These are phyloP conservation scores for Bruguiera gymnorhiza DNA, from an alignment of 345 rosid genomes.

Conservation along the genomic window DNA sequence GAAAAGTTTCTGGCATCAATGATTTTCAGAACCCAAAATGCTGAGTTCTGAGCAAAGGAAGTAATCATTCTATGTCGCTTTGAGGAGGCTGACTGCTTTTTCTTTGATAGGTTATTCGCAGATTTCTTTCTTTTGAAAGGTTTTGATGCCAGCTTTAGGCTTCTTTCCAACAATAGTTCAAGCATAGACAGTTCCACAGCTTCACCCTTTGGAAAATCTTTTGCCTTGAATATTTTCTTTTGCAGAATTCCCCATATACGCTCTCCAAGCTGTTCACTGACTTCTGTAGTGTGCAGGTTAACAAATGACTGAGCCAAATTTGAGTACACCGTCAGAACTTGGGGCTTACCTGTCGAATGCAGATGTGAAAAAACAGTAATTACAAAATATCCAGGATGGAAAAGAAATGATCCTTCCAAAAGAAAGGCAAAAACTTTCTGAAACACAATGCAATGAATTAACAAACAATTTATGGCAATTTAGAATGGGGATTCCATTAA, in stretches of 20 bases:
- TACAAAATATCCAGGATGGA: not conserved
- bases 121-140: constrained; percentile 85
- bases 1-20: constrained; percentile 57
- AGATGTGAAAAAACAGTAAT: constrained; percentile 4
- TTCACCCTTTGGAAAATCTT: constrained; percentile 65
- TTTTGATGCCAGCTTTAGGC: constrained; percentile 76
- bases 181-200: constrained; percentile 47
- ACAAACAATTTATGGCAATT: constrained; percentile 5
- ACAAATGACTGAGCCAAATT: constrained; percentile 75
- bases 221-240: constrained; percentile 82
- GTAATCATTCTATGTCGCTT: constrained; percentile 68
- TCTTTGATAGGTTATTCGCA: constrained; percentile 52
- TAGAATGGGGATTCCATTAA: not conserved
- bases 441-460: not conserved
- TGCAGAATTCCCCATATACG: constrained; percentile 92
- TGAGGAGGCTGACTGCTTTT: constrained; percentile 65
- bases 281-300: constrained; percentile 69
- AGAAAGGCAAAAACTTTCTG: not conserved
- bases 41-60: constrained; percentile 71
- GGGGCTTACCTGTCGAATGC: constrained; percentile 57
- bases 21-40: constrained; percentile 75
- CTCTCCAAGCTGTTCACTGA: constrained; percentile 83
- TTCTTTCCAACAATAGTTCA: constrained; percentile 65
- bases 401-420: not conserved
- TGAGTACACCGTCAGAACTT: constrained; percentile 77